Evolutionary conservation across 805 yeast genomes (phyloP), one percentile per base, ranked within the genome.

Genomic region (Hanseniaspora hatyaiensis): DNA sequence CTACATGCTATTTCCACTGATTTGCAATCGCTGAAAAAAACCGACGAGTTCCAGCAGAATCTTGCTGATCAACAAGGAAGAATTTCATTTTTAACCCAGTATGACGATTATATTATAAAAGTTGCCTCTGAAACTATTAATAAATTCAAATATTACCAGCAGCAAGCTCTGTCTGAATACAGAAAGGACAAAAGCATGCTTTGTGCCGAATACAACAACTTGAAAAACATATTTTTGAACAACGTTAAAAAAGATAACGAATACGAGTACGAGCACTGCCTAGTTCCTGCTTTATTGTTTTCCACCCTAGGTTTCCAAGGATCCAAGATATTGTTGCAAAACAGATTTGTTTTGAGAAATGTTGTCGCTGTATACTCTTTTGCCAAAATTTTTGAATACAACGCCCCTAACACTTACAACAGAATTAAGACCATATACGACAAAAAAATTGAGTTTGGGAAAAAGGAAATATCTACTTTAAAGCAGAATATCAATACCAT

Each of bases 231-330:
- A 2, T 29, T 29, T 18, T 16, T 37, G 12, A 43, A 28, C 4
- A 33, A 11, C 3, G 34, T 49, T n/a, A 42, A 29, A 32, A 33
- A 37, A 11, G 48, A 45, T 4, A 49, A 58, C 40, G 32, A 49
- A 8, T 31, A 40, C 19, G 66, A 62, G 44, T 54, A 50, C 32
- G 40, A 52, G 12, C 55, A 58, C 30, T 36, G 51, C 8, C 20
- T 61, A 4, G 57, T 59, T 6, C 63, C 65, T 3, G 55, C 62
- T 6, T 20, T 59, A 4, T 50, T 57, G 11, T 30, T 55, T 4
- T 54, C 65, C 1, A 45, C 59, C 1, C 59, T 62, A 11, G 59
- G 60, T 3, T 59, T 57, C 38, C 57, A 54, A 46, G 49, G 54
- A 9, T 63, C 64, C 4, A 55, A 59, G 31, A 57, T 63, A 3